phyloP scores from a whole-genome alignment of 306 rosid genomes.

The Erythrophleum fordii region DNA sequence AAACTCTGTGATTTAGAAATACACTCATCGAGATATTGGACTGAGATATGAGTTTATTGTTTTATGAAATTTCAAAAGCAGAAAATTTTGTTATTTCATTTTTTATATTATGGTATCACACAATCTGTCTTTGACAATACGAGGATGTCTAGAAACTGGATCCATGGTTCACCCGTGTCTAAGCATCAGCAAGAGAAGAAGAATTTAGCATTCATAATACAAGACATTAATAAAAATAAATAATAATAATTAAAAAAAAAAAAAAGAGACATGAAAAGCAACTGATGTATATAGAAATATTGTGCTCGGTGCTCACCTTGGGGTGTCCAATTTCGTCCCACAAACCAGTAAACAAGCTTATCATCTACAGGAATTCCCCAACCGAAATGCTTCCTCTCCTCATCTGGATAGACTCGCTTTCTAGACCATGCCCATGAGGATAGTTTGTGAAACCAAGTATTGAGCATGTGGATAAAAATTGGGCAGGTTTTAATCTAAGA shows the following conservation, averaged over 20 bases:
- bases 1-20: neutral
- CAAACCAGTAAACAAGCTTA: slow-evolving; percentile 45
- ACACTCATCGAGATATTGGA: neutral
- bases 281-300: neutral
- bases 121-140: neutral
- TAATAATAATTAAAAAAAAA: too few relatives aligned
- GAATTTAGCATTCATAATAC: too few relatives aligned
- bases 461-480: neutral
- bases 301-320: neutral
- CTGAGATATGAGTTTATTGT: neutral
- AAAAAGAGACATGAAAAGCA: too few relatives aligned
- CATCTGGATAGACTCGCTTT: slow-evolving; percentile 16
- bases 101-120: neutral
- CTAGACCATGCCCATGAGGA: slow-evolving; percentile 36
- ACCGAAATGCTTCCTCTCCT: slow-evolving; percentile 6
- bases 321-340: neutral
- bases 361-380: slow-evolving; percentile 36
- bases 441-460: slow-evolving; percentile 45
- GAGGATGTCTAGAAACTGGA: neutral
- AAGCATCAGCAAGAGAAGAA: neutral
- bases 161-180: neutral
- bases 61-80: neutral
- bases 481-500: slow-evolving; percentile 34
- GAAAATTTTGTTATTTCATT: neutral
- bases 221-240: too few relatives aligned